These are phyloP conservation scores for Ganoderma lingzhi DNA, from an alignment of 1,284 basidiomycete species.

Conservation along the genomic window DNA sequence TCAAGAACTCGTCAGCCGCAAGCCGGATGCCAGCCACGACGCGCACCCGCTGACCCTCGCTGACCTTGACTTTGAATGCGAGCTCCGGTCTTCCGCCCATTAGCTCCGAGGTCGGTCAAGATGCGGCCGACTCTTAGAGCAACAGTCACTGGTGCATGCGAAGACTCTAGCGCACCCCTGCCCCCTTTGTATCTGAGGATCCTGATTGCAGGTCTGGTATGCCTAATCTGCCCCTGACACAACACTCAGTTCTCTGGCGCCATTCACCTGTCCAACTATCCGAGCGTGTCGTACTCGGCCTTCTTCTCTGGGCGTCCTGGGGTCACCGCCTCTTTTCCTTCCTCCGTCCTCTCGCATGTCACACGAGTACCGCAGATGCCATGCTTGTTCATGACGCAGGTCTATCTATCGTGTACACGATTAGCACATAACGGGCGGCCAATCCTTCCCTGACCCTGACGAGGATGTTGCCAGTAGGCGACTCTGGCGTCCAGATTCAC, in stretches of 20 bases:
- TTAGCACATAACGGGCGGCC: neutral
- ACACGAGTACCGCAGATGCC: conserved; percentile 26
- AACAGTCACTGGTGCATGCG: neutral
- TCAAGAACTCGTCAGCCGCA: neutral
- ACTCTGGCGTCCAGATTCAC: neutral
- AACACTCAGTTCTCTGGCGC: conserved; percentile 36
- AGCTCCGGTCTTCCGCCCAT: neutral
- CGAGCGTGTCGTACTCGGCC: conserved; percentile 34
- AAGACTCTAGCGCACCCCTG: neutral
- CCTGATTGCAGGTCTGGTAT: neutral
- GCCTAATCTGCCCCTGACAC: conserved; percentile 21
- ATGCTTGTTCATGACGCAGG: conserved; percentile 30
- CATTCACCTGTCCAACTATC: conserved; percentile 40
- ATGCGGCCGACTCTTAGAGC: neutral
- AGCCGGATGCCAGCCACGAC: neutral
- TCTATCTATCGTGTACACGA: conserved; percentile 6
- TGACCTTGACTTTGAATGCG: neutral
- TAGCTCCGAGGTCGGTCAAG: neutral
- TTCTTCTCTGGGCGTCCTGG: conserved; percentile 37
- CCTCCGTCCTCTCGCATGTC: conserved; percentile 28
- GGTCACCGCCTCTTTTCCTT: conserved; percentile 36
- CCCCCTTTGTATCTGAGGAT: neutral
- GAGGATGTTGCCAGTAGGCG: neutral
- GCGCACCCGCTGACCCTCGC: neutral
- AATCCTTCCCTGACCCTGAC: neutral